Conservation (phyloP, 441 rosid genomes). For the Mallotus repandus region DNA sequence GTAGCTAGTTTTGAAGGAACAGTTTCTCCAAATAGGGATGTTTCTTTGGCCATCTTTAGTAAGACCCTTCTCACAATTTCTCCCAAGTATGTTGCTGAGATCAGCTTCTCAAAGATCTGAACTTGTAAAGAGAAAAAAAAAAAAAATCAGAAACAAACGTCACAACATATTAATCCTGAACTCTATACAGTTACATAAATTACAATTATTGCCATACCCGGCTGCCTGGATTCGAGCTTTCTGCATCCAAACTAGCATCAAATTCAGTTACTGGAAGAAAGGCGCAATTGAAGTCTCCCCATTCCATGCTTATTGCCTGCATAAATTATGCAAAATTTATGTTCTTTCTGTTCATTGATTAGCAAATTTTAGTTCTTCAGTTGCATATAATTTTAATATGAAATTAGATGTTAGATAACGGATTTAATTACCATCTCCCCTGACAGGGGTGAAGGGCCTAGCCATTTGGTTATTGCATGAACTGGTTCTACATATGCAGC, state of each 20-base stretch:
- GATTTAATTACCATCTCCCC: slow-evolving; percentile 38
- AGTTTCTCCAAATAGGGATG: slow-evolving; percentile 51
- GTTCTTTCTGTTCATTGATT: neutral
- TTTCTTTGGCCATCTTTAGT: slow-evolving; percentile 54
- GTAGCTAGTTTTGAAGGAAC: slow-evolving; percentile 48
- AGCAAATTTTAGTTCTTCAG: too few relatives aligned
- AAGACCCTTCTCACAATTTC: slow-evolving; percentile 71
- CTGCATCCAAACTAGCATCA: slow-evolving; percentile 49
- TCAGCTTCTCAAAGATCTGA: slow-evolving; percentile 60
- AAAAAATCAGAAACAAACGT: slow-evolving; percentile 10
- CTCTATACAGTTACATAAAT: neutral
- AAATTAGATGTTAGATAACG: neutral
- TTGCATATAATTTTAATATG: neutral
- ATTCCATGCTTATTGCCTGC: slow-evolving; percentile 57
- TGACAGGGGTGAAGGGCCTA: slow-evolving; percentile 28
- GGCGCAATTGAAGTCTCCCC: slow-evolving; percentile 57
- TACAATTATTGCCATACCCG: slow-evolving; percentile 30
- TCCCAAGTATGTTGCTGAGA: slow-evolving; percentile 67
- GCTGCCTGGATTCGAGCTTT: slow-evolving; percentile 45
- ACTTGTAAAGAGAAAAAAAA: neutral
- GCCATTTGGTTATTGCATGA: slow-evolving; percentile 37
- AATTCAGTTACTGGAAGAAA: slow-evolving; percentile 53
- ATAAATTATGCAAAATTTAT: slow-evolving; percentile 1
- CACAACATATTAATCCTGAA: neutral
- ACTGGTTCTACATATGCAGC: slow-evolving; percentile 52